Percentiles rank a stretch among this genome's conserved stretches.
Conservation (phyloP, 2,329 filamentous ascomycete genomes). For the Colletotrichum chrysophilum region DNA sequence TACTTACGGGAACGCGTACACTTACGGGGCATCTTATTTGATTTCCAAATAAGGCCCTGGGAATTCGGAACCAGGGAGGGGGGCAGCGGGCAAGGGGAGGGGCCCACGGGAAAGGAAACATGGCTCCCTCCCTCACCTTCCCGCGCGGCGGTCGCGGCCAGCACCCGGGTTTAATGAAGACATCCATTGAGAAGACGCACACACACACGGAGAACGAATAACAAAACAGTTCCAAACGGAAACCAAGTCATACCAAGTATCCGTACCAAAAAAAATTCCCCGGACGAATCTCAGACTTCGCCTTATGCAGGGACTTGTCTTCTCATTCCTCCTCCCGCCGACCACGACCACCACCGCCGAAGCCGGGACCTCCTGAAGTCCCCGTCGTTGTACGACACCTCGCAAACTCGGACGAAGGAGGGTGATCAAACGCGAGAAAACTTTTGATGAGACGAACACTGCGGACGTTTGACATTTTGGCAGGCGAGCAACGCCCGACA, state of each 20-base stretch:
- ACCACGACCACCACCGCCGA: neutral
- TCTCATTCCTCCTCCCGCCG: neutral
- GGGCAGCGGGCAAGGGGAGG: neutral
- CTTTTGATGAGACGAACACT: slow-evolving; percentile 6
- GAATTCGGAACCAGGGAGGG: neutral
- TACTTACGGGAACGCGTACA: neutral
- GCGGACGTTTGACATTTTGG: neutral
- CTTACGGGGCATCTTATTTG: neutral
- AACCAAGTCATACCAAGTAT: neutral
- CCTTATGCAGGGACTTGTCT: neutral
- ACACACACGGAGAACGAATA: neutral
- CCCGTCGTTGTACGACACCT: neutral
- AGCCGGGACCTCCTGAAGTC: neutral
- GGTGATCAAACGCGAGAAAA: slow-evolving; percentile 3
- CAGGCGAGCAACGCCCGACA: neutral
- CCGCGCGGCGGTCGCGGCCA: neutral
- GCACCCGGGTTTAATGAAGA: neutral
- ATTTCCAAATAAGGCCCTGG: neutral
- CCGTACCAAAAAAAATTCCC: neutral
- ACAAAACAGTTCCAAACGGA: neutral
- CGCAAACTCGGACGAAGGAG: neutral
- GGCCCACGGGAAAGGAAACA: neutral
- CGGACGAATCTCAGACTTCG: neutral
- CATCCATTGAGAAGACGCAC: neutral
- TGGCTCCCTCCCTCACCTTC: slow-evolving; percentile 7